A percentile compares a stretch with the other conserved stretches of the same genome.
Conservation (phyloP, 208 protist species). For the Trypanosoma cruzi region DNA sequence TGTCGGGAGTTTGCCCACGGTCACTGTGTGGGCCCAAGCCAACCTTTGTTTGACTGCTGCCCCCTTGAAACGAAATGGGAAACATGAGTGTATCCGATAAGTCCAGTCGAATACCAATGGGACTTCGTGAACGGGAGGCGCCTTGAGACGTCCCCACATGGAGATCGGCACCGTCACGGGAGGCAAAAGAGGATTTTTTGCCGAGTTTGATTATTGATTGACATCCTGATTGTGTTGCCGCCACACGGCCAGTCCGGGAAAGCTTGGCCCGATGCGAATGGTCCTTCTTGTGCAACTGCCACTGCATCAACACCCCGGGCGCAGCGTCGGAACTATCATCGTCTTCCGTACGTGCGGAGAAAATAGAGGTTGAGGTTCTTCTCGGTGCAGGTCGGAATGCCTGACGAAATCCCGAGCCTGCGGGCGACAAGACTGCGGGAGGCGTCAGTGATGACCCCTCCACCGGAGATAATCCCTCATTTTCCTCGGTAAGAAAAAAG, state of each 20-base stretch:
- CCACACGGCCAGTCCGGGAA: conserved; percentile 13
- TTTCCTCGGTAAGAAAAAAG: conserved; percentile 4
- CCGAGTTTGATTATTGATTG: not conserved
- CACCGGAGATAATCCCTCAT: not conserved
- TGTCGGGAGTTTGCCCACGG: not conserved
- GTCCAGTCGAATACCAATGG: not conserved
- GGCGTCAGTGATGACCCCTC: not conserved
- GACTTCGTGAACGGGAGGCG: not conserved
- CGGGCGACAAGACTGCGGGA: not conserved
- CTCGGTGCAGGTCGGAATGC: not conserved
- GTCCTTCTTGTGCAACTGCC: conserved; percentile 16
- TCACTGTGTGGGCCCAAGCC: not conserved
- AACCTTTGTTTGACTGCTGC: not conserved
- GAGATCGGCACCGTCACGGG: not conserved
- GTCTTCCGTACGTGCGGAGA: not conserved
- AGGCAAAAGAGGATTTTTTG: not conserved
- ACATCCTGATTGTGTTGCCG: not conserved
- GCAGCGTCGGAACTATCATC: not conserved
- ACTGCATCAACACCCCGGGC: not conserved
- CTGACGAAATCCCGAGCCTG: not conserved
- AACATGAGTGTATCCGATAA: not conserved
- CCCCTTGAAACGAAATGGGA: not conserved
- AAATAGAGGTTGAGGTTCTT: not conserved
- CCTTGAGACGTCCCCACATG: not conserved
- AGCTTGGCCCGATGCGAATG: conserved; percentile 18